A percentile compares a stretch with the other conserved stretches of the same genome.
Evolutionary conservation across 202 grass and related monocot species (phyloP).

Genomic region (Dendrocalamus latiflorus): DNA sequence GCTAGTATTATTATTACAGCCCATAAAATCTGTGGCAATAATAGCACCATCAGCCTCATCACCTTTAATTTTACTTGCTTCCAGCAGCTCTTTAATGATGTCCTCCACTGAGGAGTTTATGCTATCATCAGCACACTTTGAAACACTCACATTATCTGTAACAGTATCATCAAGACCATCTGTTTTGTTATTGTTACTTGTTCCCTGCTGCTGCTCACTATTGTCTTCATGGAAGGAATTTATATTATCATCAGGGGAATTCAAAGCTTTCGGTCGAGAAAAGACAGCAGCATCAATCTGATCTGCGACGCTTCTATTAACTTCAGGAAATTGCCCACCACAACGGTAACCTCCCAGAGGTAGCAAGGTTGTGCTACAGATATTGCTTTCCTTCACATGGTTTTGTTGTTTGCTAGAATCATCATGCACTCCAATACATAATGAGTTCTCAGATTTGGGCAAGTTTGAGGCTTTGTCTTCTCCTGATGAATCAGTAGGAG

Average conservation of each 20-base stretch:
- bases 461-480: slow-evolving; percentile 6
- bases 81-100: neutral
- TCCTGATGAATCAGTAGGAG: neutral
- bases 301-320: neutral
- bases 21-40: neutral
- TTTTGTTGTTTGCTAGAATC: slow-evolving; percentile 29
- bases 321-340: neutral
- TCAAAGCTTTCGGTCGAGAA: slow-evolving; percentile 35
- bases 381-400: neutral
- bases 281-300: slow-evolving; percentile 42
- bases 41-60: neutral
- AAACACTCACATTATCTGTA: neutral
- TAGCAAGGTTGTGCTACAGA: neutral
- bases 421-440: neutral
- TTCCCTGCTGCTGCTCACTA: neutral
- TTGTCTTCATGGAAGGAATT: neutral
- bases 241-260: slow-evolving; percentile 22
- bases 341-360: neutral
- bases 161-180: neutral
- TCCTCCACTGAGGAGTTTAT: slow-evolving; percentile 7
- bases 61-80: slow-evolving; percentile 7
- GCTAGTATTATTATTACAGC: neutral
- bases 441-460: neutral
- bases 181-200: neutral
- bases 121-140: neutral